phyloP scores from a whole-genome alignment of 2,329 filamentous ascomycete genomes.

The Talaromyces sp. region DNA sequence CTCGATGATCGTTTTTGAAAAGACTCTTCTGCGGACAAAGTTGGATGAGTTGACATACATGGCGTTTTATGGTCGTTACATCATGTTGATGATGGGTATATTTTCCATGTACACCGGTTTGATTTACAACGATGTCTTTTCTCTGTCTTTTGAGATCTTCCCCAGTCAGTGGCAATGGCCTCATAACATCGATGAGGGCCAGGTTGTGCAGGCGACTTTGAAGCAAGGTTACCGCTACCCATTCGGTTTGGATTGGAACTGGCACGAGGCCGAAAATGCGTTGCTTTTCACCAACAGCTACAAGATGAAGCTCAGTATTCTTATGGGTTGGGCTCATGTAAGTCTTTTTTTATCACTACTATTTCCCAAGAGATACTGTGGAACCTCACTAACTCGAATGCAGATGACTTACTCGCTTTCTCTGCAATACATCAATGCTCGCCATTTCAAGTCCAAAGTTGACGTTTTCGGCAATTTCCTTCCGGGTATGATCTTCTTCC shows the following conservation, averaged over 20 bases:
- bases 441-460: slow-evolving; percentile 89
- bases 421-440: slow-evolving; percentile 87
- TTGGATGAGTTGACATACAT: slow-evolving; percentile 96
- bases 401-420: slow-evolving; percentile 96
- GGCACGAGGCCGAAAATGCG: slow-evolving; percentile 94
- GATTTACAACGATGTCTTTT: slow-evolving; percentile 97
- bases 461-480: slow-evolving; percentile 98
- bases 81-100: slow-evolving; percentile 95
- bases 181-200: slow-evolving; percentile 61
- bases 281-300: slow-evolving; percentile 96
- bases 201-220: slow-evolving; percentile 64
- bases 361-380: not conserved
- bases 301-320: slow-evolving; percentile 99
- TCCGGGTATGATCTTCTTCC: slow-evolving; percentile 99
- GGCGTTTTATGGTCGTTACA: slow-evolving; percentile 98
- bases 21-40: slow-evolving; percentile 75
- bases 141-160: slow-evolving; percentile 85
- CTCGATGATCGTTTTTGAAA: slow-evolving; percentile 97
- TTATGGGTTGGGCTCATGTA: slow-evolving; percentile 87
- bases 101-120: slow-evolving; percentile 97
- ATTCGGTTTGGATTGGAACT: slow-evolving; percentile 92
- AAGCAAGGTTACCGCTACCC: slow-evolving; percentile 81
- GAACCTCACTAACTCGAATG: slow-evolving; percentile 10
- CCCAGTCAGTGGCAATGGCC: slow-evolving; percentile 87
- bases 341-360: slow-evolving; percentile 21